These are phyloP conservation scores for Xylaria arbuscula DNA, from an alignment of 2,329 filamentous ascomycete species.

Conservation along the genomic window DNA sequence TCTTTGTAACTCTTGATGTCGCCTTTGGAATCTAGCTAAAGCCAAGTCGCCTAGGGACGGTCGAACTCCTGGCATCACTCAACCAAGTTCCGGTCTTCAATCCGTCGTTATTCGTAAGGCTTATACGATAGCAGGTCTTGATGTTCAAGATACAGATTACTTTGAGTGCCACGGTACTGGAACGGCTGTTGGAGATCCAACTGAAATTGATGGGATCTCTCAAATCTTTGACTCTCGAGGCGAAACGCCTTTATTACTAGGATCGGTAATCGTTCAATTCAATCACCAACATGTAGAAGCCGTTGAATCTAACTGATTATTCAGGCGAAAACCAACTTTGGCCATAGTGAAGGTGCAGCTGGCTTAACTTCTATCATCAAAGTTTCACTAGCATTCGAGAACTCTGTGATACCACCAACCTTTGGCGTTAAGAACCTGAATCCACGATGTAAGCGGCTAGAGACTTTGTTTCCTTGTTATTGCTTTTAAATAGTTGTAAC, in stretches of 20 bases:
- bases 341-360: background rate
- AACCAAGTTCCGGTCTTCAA: conserved; percentile 44
- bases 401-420: background rate
- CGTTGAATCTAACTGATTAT: too few species aligned
- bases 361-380: background rate
- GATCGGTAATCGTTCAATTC: too few species aligned
- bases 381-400: background rate
- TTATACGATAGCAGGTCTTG: conserved; percentile 50
- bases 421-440: background rate
- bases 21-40: background rate
- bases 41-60: background rate
- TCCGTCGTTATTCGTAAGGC: conserved; percentile 50
- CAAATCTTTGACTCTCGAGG: too few species aligned
- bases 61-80: background rate
- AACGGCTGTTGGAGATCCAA: background rate
- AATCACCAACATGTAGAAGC: too few species aligned
- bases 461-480: too few species aligned
- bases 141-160: conserved; percentile 41
- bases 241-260: too few species aligned
- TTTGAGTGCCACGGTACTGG: conserved; percentile 40
- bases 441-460: too few species aligned
- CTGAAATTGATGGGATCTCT: background rate
- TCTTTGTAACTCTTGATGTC: background rate
- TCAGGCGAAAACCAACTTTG: background rate
- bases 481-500: too few species aligned